These are phyloP conservation scores for Moesziomyces antarcticus DNA, from an alignment of 1,284 basidiomycete genomes.

Conservation along the genomic window DNA sequence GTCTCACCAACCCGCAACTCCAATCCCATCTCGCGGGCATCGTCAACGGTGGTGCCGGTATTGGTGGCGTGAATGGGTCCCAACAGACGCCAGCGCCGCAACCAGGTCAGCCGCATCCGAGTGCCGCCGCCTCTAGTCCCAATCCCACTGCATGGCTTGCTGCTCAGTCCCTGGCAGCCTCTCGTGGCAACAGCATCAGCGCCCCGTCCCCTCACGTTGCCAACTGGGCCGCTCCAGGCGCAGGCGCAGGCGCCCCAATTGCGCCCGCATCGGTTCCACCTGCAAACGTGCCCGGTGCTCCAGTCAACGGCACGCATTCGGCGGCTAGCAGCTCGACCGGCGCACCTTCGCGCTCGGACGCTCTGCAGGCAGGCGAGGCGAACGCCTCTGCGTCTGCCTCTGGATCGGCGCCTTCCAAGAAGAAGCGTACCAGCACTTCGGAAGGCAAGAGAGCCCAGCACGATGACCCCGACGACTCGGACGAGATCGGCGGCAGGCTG, in stretches of 20 bases:
- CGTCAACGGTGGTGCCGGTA: conserved; percentile 26
- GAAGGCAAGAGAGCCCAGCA: conserved; percentile 37
- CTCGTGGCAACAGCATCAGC: conserved; percentile 22
- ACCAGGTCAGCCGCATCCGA: conserved; percentile 26
- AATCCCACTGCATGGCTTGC: conserved; percentile 25
- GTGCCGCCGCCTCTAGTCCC: conserved; percentile 8
- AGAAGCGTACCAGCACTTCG: conserved; percentile 47
- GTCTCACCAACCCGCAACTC: conserved; percentile 49
- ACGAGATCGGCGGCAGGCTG: conserved; percentile 21
- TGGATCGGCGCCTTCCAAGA: conserved; percentile 34
- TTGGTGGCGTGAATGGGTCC: conserved; percentile 16
- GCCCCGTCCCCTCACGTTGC: conserved; percentile 28
- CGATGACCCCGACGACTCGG: conserved; percentile 31
- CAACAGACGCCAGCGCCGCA: conserved; percentile 22
- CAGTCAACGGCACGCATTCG: conserved; percentile 5
- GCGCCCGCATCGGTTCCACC: conserved; percentile 9
- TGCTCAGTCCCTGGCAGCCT: conserved; percentile 26
- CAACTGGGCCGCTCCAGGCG: conserved; percentile 19
- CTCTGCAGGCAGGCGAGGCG: conserved; percentile 1
- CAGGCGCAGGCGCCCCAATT: conserved; percentile 2
- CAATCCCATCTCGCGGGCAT: conserved; percentile 47
- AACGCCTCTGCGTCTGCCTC: conserved; percentile 6
- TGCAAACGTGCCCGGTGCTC: conserved; percentile 1
- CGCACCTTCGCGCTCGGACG: not conserved
- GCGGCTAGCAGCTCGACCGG: conserved; percentile 7